A percentile compares a stretch with the other conserved stretches of the same genome.
These are phyloP conservation scores for Cystobasidium onofrii DNA, from an alignment of 768 basidiomycete species.

Conservation along the genomic window DNA sequence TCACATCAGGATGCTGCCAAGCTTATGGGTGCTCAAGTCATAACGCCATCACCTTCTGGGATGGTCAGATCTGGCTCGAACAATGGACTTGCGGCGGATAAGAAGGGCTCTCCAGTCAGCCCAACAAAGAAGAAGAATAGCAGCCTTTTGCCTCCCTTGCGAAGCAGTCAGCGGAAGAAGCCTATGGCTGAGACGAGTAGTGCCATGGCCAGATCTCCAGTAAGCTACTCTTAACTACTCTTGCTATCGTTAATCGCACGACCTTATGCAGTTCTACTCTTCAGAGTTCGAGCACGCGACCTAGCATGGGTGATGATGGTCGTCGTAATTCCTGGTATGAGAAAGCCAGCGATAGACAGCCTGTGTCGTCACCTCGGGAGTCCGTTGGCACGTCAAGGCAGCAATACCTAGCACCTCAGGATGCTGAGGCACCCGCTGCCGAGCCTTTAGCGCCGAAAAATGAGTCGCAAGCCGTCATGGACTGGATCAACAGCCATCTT, in stretches of 20 bases:
- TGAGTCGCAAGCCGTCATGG: slow-evolving; percentile 52
- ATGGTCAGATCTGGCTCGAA: background rate
- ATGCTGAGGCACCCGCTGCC: background rate
- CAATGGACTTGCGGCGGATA: background rate
- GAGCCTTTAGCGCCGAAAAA: background rate
- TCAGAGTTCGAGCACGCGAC: background rate
- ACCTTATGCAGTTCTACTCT: background rate
- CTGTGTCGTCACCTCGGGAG: background rate
- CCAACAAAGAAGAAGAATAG: slow-evolving; percentile 19
- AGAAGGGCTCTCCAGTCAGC: background rate
- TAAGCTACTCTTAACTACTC: background rate
- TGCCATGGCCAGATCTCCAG: background rate
- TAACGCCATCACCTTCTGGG: slow-evolving; percentile 5
- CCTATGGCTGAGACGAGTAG: background rate
- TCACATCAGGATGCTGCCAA: slow-evolving; percentile 43
- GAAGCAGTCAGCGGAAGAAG: slow-evolving; percentile 23
- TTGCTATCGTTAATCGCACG: background rate
- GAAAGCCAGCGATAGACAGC: background rate
- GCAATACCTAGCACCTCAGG: background rate
- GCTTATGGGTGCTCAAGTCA: slow-evolving; percentile 47
- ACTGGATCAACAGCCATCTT: slow-evolving; percentile 82
- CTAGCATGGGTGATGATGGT: background rate
- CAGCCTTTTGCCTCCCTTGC: background rate
- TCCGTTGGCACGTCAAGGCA: background rate
- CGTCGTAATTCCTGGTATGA: background rate